Evolutionary conservation across 176 grass and related monocot genomes (phyloP), one percentile per base, ranked within the genome.

Genomic region (Musa schizocarpa): DNA sequence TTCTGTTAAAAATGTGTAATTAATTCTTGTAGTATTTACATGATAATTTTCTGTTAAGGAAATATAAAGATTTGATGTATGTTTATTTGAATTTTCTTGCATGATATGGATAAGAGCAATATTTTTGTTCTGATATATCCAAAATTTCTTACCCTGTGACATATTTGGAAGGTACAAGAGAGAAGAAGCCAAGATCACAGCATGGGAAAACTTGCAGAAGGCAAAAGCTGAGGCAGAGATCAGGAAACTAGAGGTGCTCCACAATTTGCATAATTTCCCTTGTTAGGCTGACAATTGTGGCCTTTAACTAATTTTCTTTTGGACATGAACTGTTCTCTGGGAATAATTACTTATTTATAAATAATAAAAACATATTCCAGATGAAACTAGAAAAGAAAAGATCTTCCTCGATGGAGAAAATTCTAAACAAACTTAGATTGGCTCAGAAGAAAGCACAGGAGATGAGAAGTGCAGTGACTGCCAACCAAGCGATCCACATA

Each of bases 151-250:
- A 55, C 16, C 84, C 9, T 54, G 48, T n/a, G 29, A 58, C 50
- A 84, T 81, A 77, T 19, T 88, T 64, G 54, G 67, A 79, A 97
- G 95, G 86, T 63, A 74, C 79, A 86, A 91, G 76, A 91, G 73
- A 69, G 88, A 94, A 71, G 88, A 94, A 77, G 82, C 86, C 50
- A 91, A 98, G 85, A 87, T 91, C 75, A 84, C 86, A 59, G 95
- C 78, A 68, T 98, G 95, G 95, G 95, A 98, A 80, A 91, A 89
- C 82, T 81, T 94, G 80, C 90, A 98, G 78, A 94, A 98, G 25
- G 82, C 83, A 75, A 87, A 94, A 87, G 88, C 90, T 78, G 90
- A 94, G 77, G 86, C 88, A 66, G 86, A 91, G 68, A 98, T 94
- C 83, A 81, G 92, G 65, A 94, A 98, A 74, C 62, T 98, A 76